These are phyloP conservation scores for Candida arabinofermentans DNA, from an alignment of 805 yeast species.

Conservation along the genomic window DNA sequence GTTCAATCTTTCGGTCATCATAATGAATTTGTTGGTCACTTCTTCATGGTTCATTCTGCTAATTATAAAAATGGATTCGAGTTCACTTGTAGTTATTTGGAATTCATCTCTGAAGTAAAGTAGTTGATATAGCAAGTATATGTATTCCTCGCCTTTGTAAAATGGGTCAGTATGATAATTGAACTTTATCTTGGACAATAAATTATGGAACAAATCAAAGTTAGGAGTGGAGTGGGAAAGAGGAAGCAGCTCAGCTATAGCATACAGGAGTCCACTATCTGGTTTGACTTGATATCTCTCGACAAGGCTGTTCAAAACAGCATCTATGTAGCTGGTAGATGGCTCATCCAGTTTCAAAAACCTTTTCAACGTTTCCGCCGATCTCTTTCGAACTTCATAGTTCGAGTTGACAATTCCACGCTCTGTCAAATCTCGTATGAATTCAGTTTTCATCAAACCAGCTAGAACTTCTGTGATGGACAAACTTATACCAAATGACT, in stretches of 20 bases:
- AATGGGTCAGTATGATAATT: slow-evolving; percentile 33
- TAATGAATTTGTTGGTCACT: slow-evolving; percentile 28
- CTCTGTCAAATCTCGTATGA: slow-evolving; percentile 30
- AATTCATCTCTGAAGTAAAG: slow-evolving; percentile 3
- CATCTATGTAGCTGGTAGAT: background rate
- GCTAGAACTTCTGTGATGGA: slow-evolving; percentile 10
- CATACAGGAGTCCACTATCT: slow-evolving; percentile 12
- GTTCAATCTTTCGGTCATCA: slow-evolving; percentile 17
- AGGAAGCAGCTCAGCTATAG: slow-evolving; percentile 22
- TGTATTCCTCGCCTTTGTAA: slow-evolving; percentile 36
- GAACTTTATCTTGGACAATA: slow-evolving; percentile 16
- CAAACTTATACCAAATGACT: slow-evolving; percentile 33
- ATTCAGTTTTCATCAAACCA: slow-evolving; percentile 18
- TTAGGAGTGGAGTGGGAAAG: background rate
- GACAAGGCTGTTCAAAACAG: background rate
- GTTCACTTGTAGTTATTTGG: slow-evolving; percentile 8
- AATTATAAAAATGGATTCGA: slow-evolving; percentile 25
- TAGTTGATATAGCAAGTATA: slow-evolving; percentile 21
- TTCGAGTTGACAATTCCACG: slow-evolving; percentile 36
- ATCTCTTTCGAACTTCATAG: slow-evolving; percentile 38
- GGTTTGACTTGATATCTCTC: background rate
- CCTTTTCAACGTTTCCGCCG: slow-evolving; percentile 34
- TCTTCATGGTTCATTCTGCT: slow-evolving; percentile 22
- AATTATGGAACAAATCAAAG: slow-evolving; percentile 4
- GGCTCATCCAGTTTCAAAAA: slow-evolving; percentile 11